A percentile compares a stretch with the other conserved stretches of the same genome.
Evolutionary conservation across 2,329 filamentous ascomycete species (phyloP).

Genomic region (Penicillium sp.): DNA sequence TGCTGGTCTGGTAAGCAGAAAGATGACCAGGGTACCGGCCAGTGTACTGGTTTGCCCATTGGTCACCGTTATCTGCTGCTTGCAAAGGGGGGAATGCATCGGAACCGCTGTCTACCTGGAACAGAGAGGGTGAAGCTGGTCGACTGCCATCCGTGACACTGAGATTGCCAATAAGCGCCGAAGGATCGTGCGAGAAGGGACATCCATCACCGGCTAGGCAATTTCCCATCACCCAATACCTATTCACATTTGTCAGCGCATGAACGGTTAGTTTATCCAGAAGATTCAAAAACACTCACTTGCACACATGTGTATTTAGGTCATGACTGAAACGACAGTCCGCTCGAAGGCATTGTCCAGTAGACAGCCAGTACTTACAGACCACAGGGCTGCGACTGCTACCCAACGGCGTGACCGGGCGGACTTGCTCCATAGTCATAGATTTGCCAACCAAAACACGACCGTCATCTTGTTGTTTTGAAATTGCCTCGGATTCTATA

Average conservation of each 20-base stretch:
- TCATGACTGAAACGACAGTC: slow-evolving; percentile 98
- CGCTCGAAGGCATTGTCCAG: slow-evolving; percentile 89
- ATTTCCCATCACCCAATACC: slow-evolving; percentile 94
- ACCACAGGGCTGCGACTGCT: slow-evolving; percentile 82
- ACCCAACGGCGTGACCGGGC: slow-evolving; percentile 72
- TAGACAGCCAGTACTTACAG: slow-evolving; percentile 95
- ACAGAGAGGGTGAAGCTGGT: slow-evolving; percentile 53
- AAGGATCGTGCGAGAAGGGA: slow-evolving; percentile 94
- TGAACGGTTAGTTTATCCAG: neutral
- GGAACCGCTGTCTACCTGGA: slow-evolving; percentile 74
- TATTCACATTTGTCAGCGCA: slow-evolving; percentile 41
- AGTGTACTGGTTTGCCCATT: slow-evolving; percentile 52
- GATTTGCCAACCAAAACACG: slow-evolving; percentile 84
- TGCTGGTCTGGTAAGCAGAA: slow-evolving; percentile 44
- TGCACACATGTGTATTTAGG: slow-evolving; percentile 93
- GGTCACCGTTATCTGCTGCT: slow-evolving; percentile 58
- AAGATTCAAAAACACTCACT: slow-evolving; percentile 61
- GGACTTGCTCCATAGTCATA: slow-evolving; percentile 67
- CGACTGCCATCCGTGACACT: slow-evolving; percentile 59
- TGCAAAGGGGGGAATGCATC: slow-evolving; percentile 80
- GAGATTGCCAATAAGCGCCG: slow-evolving; percentile 78
- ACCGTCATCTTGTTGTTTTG: slow-evolving; percentile 56
- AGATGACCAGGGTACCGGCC: slow-evolving; percentile 46
- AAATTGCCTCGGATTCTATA: slow-evolving; percentile 53
- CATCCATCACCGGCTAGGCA: slow-evolving; percentile 92